Base-by-base conservation (phyloP, 768 basidiomycete genomes). In the Paxillus ammoniavirescens region DNA sequence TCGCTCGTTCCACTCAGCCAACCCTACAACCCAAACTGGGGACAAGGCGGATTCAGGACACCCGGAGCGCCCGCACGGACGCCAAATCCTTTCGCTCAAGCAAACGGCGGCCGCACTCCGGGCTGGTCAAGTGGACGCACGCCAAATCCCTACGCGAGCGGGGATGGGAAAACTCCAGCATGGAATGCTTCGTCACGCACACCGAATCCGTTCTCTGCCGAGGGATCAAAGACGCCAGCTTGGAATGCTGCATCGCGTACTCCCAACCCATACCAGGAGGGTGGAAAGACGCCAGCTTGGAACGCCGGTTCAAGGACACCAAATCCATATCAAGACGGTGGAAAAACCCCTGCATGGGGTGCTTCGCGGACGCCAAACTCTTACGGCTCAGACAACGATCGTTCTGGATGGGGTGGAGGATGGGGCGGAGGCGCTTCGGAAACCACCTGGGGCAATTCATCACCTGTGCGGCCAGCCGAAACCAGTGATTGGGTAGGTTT, bases 221-320 rank as follows among this genome's bases (percentile, higher is more conserved):
- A 80, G 42, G 78, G 85, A 15, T 77, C 84, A 33, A 76, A 78
- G 52, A 91, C 89, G 7, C 89, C 89, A 0, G 86, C 85, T 14
- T 87, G 85, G 79, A 80, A 75, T 55, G 78, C 78, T 8, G 73
- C 74, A 40, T 80, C 82, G 28, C 73, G 81, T 50, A 90, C 89
- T 2, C 88, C 89, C 4, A 91, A 89, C 66, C 86, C 87, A 1
- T 87, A 89, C 54, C 72, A 75, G 14, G 58, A 56, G 31, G 72
- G 74, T 49, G 72, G 76, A 5, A 73, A 74, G 53, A 80, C 78
- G 38, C 81, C 80, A 0, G 78, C 77, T 28, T 80, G 75, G 79
- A 73, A 72, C 52, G 69, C 72, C 5, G 68, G 72, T 0, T 71
- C 79, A 2, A 73, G 76, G 12, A 86, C 84, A 3, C 85, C 85